Percentiles rank a stretch among this genome's conserved stretches.
Conservation (phyloP, 2,329 filamentous ascomycete genomes). For the Aphanoascus verrucosus region DNA sequence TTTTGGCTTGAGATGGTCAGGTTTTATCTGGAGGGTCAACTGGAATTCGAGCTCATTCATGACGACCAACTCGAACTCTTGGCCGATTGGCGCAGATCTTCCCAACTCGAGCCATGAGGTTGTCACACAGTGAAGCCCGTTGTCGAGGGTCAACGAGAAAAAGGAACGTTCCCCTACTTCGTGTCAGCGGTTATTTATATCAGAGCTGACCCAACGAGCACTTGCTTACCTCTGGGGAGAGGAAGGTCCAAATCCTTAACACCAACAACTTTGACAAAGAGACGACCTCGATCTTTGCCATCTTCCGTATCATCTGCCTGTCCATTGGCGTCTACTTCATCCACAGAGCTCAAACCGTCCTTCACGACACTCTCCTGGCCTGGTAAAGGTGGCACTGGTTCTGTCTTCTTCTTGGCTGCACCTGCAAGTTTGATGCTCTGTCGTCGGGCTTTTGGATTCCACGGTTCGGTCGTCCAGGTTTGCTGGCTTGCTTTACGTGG, state of each 20-base stretch:
- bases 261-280: constrained; percentile 98
- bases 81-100: constrained; percentile 84
- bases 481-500: constrained; percentile 73
- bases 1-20: constrained; percentile 64
- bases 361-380: constrained; percentile 74
- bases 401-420: constrained; percentile 52
- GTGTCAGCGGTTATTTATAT: constrained; percentile 16
- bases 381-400: constrained; percentile 69
- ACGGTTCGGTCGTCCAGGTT: constrained; percentile 93
- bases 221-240: constrained; percentile 69
- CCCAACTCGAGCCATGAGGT: constrained; percentile 91
- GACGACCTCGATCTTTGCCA: constrained; percentile 71
- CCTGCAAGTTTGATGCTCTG: constrained; percentile 51
- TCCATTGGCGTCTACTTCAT: constrained; percentile 52
- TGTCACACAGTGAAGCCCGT: constrained; percentile 93
- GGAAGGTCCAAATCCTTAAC: constrained; percentile 93
- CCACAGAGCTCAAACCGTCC: constrained; percentile 44
- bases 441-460: constrained; percentile 71
- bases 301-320: constrained; percentile 57
- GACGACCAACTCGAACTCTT: constrained; percentile 96
- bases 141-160: constrained; percentile 96
- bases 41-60: constrained; percentile 98
- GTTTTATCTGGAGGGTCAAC: constrained; percentile 88
- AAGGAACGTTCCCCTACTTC: constrained; percentile 69
- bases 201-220: neutral